A percentile compares a stretch with the other conserved stretches of the same genome.
These are phyloP conservation scores for Hemisphaericaspora nanyangensis DNA, from an alignment of 805 yeast genomes.

Conservation along the genomic window DNA sequence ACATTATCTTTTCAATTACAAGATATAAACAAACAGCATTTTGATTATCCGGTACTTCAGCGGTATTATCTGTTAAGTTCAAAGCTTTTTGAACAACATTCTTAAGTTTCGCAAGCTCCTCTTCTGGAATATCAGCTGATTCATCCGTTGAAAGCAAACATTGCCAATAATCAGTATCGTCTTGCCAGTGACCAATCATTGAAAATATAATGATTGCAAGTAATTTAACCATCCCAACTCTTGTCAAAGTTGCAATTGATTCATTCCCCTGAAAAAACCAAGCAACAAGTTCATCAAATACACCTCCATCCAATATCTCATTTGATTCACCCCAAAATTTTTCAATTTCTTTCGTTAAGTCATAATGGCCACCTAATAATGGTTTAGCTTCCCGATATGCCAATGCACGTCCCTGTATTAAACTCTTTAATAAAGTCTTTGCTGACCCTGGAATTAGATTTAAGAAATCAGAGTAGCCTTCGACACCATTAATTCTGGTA, in stretches of 20 bases:
- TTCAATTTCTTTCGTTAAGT: conserved; percentile 13
- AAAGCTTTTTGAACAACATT: neutral
- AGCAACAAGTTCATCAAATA: conserved; percentile 35
- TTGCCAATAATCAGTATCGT: conserved; percentile 1
- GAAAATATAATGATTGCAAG: conserved; percentile 23
- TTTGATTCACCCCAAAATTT: conserved; percentile 21
- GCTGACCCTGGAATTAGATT: conserved; percentile 23
- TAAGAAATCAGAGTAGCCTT: conserved; percentile 21
- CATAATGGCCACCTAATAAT: conserved; percentile 8
- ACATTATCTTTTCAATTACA: conserved; percentile 4
- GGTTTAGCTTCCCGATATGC: conserved; percentile 9
- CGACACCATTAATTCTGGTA: conserved; percentile 44
- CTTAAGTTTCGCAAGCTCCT: neutral
- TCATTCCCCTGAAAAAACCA: conserved; percentile 44
- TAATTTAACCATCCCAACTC: conserved; percentile 26
- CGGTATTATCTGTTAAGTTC: neutral
- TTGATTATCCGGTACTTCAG: neutral
- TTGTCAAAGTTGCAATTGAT: conserved; percentile 34
- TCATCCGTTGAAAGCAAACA: neutral
- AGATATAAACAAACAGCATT: conserved; percentile 1
- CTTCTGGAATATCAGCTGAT: neutral
- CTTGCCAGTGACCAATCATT: conserved; percentile 7
- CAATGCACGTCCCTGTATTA: conserved; percentile 40
- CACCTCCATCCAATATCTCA: conserved; percentile 21
- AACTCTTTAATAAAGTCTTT: conserved; percentile 33